phyloP scores from a whole-genome alignment of 768 basidiomycete genomes.

The Leccinum subgranulosum region DNA sequence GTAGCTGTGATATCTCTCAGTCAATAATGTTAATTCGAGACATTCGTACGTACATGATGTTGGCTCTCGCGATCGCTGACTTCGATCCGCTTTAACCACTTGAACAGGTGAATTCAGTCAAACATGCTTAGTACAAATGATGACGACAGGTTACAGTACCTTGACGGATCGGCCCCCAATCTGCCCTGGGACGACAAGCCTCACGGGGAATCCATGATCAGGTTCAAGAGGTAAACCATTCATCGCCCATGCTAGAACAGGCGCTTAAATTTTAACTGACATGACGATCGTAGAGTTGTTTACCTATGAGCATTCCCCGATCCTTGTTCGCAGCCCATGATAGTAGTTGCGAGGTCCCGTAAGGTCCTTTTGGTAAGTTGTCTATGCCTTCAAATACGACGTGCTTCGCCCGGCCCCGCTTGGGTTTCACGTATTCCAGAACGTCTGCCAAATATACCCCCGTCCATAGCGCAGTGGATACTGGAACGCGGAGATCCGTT shows the following conservation, averaged over 20 bases:
- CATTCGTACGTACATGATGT: conserved; percentile 38
- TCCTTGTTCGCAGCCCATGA: conserved; percentile 44
- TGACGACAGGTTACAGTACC: conserved; percentile 9
- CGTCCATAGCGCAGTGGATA: conserved; percentile 56
- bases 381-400: conserved; percentile 62
- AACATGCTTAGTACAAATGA: not conserved
- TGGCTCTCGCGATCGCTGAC: conserved; percentile 48
- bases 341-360: conserved; percentile 51
- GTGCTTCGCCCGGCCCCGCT: conserved; percentile 37
- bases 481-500: conserved; percentile 12
- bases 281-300: not conserved
- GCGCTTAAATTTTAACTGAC: not conserved
- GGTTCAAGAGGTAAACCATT: conserved; percentile 57
- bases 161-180: conserved; percentile 60
- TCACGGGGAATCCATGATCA: conserved; percentile 65
- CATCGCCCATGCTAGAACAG: conserved; percentile 47
- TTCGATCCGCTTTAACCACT: conserved; percentile 60
- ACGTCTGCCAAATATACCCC: conserved; percentile 58
- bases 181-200: conserved; percentile 59
- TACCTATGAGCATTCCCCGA: conserved; percentile 49
- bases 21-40: not conserved
- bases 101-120: not conserved
- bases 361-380: conserved; percentile 54
- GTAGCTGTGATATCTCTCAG: conserved; percentile 23
- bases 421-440: conserved; percentile 43